Evolutionary conservation across 2,329 filamentous ascomycete species (phyloP), one percentile per base, ranked within the genome.

Genomic region (Trichoderma asperellum): DNA sequence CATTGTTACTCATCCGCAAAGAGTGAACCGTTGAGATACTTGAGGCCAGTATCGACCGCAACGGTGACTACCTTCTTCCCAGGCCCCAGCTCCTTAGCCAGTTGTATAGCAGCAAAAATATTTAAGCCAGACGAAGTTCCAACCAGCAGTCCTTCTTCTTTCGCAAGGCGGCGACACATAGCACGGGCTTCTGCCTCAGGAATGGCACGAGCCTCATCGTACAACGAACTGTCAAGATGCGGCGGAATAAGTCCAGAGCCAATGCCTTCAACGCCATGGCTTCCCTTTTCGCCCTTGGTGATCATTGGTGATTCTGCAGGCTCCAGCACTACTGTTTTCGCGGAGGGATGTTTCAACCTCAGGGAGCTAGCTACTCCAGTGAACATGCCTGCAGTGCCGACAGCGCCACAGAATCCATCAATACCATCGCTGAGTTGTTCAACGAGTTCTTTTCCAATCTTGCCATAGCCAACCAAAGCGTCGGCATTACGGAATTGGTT

Each of bases 401-500:
- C 40, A 10, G 70, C 69, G 18, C 60, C 70, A 6, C 71, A 72
- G 11, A 72, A 72, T 4, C 27, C 69, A 12, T 68, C 70, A 21
- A 72, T 59, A 4, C 70, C 61, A 10, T 57, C 60, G 2, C 65
- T 69, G 8, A 72, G 14, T 55, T 69, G 68, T 27, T 55, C 37
- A 47, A 66, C 61, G 16, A 69, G 61, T 40, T 69, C 68, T 2
- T 58, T 34, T 12, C 71, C 71, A 18, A 72, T 62, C 16, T 11
- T 53, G 6, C 32, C 60, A 59, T 72, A 72, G 2, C 70, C 71
- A 34, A 52, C 27, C 35, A 72, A 52, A 6, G 64, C 69, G 24
- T 72, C 70, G 12, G 34, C 24, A 43, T 72, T 72, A 4, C 40
- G 62, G 34, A 72, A 71, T 34, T 72, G 70, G 8, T 72, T 57